Percentiles rank a stretch among this genome's conserved stretches.
These are phyloP conservation scores for Penicillium sp. DNA, from an alignment of 2,329 filamentous ascomycete genomes.

Conservation along the genomic window DNA sequence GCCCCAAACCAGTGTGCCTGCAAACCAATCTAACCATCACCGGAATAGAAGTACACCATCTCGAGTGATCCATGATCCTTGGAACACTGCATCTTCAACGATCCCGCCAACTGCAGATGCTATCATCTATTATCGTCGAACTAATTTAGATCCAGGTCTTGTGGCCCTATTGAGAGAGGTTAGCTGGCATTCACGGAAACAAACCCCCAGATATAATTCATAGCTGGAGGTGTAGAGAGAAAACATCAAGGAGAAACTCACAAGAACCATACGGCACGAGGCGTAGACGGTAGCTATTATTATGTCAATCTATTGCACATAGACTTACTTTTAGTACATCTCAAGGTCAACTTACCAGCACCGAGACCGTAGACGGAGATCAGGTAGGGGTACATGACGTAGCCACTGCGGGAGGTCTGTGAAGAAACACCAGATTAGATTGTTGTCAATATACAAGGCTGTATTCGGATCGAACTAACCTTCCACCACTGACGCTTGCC, in stretches of 20 bases:
- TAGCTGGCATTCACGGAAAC: conserved; percentile 15
- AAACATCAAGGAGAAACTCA: conserved; percentile 26
- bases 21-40: conserved; percentile 27
- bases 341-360: conserved; percentile 43
- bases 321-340: background rate
- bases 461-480: conserved; percentile 49
- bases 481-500: conserved; percentile 68
- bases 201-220: background rate
- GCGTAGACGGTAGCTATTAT: conserved; percentile 39
- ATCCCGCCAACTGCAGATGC: conserved; percentile 3
- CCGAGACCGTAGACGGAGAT: conserved; percentile 50
- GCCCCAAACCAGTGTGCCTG: conserved; percentile 30
- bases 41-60: conserved; percentile 39
- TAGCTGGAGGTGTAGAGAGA: background rate
- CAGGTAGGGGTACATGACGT: conserved; percentile 63
- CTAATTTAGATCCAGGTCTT: conserved; percentile 55
- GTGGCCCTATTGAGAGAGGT: conserved; percentile 51
- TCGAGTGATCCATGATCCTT: conserved; percentile 11
- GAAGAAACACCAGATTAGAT: conserved; percentile 16
- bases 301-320: conserved; percentile 5
- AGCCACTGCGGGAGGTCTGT: conserved; percentile 57
- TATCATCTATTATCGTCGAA: conserved; percentile 21
- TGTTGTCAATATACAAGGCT: background rate
- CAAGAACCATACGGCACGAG: conserved; percentile 46
- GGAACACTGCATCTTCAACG: conserved; percentile 10